A percentile compares a stretch with the other conserved stretches of the same genome.
phyloP scores from a whole-genome alignment of 352 stramenopile genomes.

The Pythium dissimile region DNA sequence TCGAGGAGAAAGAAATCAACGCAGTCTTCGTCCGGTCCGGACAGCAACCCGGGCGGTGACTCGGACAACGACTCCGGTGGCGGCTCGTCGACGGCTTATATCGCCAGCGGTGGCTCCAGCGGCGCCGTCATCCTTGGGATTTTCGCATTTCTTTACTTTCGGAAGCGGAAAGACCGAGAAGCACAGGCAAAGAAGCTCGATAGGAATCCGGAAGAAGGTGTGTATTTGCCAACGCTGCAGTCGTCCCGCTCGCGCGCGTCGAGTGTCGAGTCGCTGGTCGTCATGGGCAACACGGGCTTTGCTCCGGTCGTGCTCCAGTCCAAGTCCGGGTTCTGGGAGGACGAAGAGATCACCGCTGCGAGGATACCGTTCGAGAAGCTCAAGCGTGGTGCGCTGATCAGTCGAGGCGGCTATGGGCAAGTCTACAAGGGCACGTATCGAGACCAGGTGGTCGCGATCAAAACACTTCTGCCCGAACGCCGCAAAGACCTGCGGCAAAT shows the following conservation, averaged over 20 bases:
- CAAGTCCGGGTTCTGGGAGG: conserved; percentile 4
- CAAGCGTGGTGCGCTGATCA: conserved; percentile 33
- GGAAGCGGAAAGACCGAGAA: conserved; percentile 1
- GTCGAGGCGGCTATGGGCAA: conserved; percentile 45
- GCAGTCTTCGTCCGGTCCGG: background rate
- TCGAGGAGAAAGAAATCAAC: background rate
- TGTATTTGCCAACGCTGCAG: conserved; percentile 4
- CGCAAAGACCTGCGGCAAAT: conserved; percentile 49
- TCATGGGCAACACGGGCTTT: conserved; percentile 1
- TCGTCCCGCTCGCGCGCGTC: background rate
- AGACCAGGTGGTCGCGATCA: conserved; percentile 47
- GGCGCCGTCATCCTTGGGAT: background rate
- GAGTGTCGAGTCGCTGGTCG: background rate
- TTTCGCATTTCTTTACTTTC: conserved; percentile 5
- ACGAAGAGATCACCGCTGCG: conserved; percentile 13
- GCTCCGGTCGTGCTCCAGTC: background rate
- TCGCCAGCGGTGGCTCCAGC: background rate
- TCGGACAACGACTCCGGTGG: background rate
- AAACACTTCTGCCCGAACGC: conserved; percentile 51
- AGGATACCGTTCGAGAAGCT: conserved; percentile 49
- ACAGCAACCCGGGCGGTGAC: background rate
- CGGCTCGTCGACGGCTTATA: background rate
- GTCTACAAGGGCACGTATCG: conserved; percentile 46
- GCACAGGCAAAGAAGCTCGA: conserved; percentile 2
- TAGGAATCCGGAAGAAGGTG: background rate